A percentile compares a stretch with the other conserved stretches of the same genome.
phyloP scores from a whole-genome alignment of 805 yeast species.

The Komagataella ulmi region DNA sequence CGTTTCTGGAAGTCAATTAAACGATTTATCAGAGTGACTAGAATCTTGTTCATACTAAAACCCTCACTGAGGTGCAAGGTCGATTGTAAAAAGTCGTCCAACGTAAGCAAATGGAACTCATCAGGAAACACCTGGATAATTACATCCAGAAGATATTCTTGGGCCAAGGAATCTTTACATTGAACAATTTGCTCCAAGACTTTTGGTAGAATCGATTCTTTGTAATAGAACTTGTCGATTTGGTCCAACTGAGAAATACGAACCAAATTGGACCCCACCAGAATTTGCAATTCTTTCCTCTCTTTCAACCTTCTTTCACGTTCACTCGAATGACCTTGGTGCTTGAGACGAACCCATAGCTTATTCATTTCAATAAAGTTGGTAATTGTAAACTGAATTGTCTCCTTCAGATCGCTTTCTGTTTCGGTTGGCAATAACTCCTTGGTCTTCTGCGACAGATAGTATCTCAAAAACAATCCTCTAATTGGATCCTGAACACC shows the following conservation, averaged over 20 bases:
- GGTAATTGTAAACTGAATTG: constrained; percentile 66
- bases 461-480: constrained; percentile 84
- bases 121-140: constrained; percentile 92
- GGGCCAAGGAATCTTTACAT: constrained; percentile 86
- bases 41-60: constrained; percentile 52
- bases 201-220: constrained; percentile 54
- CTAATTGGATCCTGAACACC: constrained; percentile 94
- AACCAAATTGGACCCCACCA: constrained; percentile 88
- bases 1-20: constrained; percentile 40
- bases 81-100: constrained; percentile 53
- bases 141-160: constrained; percentile 83
- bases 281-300: constrained; percentile 76
- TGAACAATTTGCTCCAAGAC: constrained; percentile 84
- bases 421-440: constrained; percentile 34
- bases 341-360: constrained; percentile 92
- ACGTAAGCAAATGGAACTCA: constrained; percentile 69
- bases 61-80: constrained; percentile 55
- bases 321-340: constrained; percentile 86
- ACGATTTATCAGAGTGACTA: constrained; percentile 62
- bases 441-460: constrained; percentile 73
- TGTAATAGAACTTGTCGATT: constrained; percentile 38
- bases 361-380: constrained; percentile 97
- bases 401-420: constrained; percentile 37
- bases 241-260: constrained; percentile 77
- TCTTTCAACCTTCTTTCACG: constrained; percentile 62